These are phyloP conservation scores for Sarocladium strictum DNA, from an alignment of 2,329 filamentous ascomycete genomes.

Conservation along the genomic window DNA sequence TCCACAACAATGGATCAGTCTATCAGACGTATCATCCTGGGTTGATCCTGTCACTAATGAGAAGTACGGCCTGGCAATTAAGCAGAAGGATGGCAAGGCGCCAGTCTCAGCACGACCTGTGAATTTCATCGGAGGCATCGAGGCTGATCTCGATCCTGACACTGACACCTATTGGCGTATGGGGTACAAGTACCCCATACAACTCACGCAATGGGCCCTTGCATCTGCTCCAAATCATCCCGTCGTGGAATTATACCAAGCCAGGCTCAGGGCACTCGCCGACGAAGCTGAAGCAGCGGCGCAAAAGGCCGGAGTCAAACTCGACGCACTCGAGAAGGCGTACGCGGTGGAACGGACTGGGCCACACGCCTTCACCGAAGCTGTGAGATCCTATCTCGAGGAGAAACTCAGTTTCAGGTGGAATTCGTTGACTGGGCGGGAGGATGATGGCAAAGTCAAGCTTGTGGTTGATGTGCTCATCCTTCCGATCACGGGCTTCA, in stretches of 20 bases:
- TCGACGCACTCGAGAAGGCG: conserved; percentile 11
- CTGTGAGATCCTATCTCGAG: conserved; percentile 16
- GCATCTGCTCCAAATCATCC: conserved; percentile 18
- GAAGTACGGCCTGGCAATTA: conserved; percentile 12
- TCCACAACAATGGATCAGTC: conserved; percentile 16
- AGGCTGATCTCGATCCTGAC: conserved; percentile 18
- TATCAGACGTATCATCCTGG: conserved; percentile 16
- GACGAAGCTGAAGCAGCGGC: conserved; percentile 9
- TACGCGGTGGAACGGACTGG: conserved; percentile 14
- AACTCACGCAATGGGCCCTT: conserved; percentile 20
- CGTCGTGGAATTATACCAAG: conserved; percentile 16
- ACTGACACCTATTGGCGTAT: conserved; percentile 19
- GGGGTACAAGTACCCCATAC: conserved; percentile 20
- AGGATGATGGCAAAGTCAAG: conserved; percentile 17
- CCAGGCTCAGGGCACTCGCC: conserved; percentile 11
- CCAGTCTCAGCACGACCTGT: conserved; percentile 12
- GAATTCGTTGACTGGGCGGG: conserved; percentile 17
- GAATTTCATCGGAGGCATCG: conserved; percentile 18
- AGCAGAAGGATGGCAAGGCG: not conserved
- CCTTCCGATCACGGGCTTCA: conserved; percentile 19
- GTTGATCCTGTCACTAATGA: conserved; percentile 14
- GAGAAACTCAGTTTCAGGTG: conserved; percentile 16
- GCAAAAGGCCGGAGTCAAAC: conserved; percentile 13
- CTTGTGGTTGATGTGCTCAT: conserved; percentile 17
- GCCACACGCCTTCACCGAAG: conserved; percentile 18